Percentiles rank a stretch among this genome's conserved stretches.
Conservation (phyloP, 768 basidiomycete species). For the Mrakia frigida region DNA sequence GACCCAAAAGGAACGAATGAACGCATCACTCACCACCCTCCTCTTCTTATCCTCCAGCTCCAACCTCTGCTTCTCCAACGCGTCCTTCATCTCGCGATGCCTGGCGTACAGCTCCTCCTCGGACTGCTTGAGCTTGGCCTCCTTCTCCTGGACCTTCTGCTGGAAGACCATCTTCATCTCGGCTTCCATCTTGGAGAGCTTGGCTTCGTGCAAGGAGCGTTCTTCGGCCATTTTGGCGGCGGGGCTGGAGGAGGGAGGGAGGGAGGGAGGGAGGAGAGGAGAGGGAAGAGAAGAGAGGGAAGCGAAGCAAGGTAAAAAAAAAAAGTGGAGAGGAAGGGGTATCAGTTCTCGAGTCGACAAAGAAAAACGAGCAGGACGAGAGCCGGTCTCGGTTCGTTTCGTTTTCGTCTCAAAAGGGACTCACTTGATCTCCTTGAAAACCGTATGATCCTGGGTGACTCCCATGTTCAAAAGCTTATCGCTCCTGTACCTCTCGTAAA, state of each 20-base stretch:
- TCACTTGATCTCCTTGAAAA: constrained; percentile 99
- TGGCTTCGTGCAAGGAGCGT: constrained; percentile 78
- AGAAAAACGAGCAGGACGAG: not conserved
- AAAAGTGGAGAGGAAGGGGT: not conserved
- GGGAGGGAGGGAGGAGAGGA: not conserved
- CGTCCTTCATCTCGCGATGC: constrained; percentile 99
- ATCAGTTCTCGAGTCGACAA: not conserved
- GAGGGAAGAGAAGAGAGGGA: too few relatives aligned
- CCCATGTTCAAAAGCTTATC: constrained; percentile 97
- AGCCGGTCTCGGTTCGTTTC: too few relatives aligned
- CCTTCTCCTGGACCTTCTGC: constrained; percentile 99
- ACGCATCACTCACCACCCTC: constrained; percentile 17
- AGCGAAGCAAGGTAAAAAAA: too few relatives aligned
- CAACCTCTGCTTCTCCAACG: constrained; percentile 87
- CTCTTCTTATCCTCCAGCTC: constrained; percentile 92
- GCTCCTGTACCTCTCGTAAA: constrained; percentile 98
- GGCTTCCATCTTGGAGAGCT: constrained; percentile 70
- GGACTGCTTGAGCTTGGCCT: constrained; percentile 95
- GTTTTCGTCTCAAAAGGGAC: constrained; percentile 42
- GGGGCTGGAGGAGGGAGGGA: constrained; percentile 55
- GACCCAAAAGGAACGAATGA: not conserved
- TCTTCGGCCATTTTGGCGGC: constrained; percentile 95
- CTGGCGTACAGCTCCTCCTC: constrained; percentile 98
- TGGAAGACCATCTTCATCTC: constrained; percentile 99
- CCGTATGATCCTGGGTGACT: constrained; percentile 91